Evolutionary conservation across 345 rosid genomes (phyloP).

Genomic region (Populus ilicifolia): DNA sequence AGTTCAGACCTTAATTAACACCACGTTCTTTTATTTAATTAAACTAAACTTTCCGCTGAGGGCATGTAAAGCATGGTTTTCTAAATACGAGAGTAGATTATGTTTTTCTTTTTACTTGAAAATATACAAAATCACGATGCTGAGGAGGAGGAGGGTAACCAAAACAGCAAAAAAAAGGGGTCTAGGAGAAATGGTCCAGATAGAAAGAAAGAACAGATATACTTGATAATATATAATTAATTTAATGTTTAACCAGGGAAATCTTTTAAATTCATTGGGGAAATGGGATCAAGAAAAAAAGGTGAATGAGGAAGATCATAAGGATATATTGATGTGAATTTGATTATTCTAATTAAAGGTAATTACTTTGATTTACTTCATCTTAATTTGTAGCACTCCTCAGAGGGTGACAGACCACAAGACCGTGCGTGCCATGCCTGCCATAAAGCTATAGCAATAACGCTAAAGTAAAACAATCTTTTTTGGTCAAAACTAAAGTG

Average conservation of each 20-base stretch:
- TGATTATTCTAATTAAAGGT: too few relatives aligned
- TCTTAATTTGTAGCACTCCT: not conserved
- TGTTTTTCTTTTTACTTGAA: too few relatives aligned
- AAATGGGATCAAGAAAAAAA: not conserved
- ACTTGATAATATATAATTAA: not conserved
- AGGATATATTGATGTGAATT: too few relatives aligned
- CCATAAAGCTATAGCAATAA: constrained; percentile 24
- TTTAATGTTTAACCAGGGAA: not conserved
- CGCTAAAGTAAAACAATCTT: constrained; percentile 21
- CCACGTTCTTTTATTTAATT: too few relatives aligned
- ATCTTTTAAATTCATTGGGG: too few relatives aligned
- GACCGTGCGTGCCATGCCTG: constrained; percentile 25
- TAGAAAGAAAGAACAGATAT: not conserved
- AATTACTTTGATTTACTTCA: not conserved
- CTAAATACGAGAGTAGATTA: not conserved
- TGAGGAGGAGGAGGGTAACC: too few relatives aligned
- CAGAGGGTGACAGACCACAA: constrained; percentile 10
- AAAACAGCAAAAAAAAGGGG: not conserved
- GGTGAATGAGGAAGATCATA: not conserved
- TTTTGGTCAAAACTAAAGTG: constrained; percentile 31
- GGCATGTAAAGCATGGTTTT: not conserved
- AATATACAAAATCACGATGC: too few relatives aligned
- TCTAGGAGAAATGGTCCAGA: not conserved
- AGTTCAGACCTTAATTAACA: not conserved
- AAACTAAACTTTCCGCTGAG: too few relatives aligned